A percentile compares a stretch with the other conserved stretches of the same genome.
phyloP scores from a whole-genome alignment of 345 rosid genomes.

The Balakata baccata region DNA sequence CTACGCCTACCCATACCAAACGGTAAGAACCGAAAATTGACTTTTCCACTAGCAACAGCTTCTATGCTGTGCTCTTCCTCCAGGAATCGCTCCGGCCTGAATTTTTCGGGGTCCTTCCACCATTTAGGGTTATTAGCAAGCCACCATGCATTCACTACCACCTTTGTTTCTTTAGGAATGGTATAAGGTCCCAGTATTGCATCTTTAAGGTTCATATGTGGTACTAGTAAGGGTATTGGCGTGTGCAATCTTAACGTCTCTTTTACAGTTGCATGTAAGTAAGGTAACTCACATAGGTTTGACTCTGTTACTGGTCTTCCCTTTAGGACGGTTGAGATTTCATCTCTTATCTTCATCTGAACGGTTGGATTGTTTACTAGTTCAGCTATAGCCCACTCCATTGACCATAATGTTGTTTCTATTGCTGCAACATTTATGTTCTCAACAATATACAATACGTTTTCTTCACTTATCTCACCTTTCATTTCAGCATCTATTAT shows the following conservation, averaged over 20 bases:
- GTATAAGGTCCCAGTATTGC: constrained; percentile 51
- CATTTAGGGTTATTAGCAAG: constrained; percentile 53
- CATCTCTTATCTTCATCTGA: constrained; percentile 46
- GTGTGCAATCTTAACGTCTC: constrained; percentile 56
- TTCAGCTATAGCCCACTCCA: constrained; percentile 73
- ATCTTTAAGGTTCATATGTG: constrained; percentile 66
- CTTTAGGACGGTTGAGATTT: constrained; percentile 36
- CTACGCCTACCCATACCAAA: constrained; percentile 60
- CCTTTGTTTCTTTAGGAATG: constrained; percentile 56
- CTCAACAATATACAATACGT: constrained; percentile 62
- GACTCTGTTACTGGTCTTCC: constrained; percentile 42
- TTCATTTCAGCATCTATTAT: constrained; percentile 54
- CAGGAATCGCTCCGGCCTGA: constrained; percentile 56
- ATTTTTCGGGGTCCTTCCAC: constrained; percentile 52
- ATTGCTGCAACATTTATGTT: constrained; percentile 72
- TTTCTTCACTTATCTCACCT: constrained; percentile 59
- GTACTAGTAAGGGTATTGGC: constrained; percentile 59
- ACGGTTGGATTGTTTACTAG: constrained; percentile 53
- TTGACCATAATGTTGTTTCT: constrained; percentile 66
- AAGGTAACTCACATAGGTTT: constrained; percentile 40
- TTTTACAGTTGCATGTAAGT: constrained; percentile 54
- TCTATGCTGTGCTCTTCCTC: constrained; percentile 43
- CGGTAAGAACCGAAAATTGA: constrained; percentile 55
- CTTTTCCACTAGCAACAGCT: constrained; percentile 50
- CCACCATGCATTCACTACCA: constrained; percentile 70